phyloP scores from a whole-genome alignment of 23 red algal genomes.

The Cyanidiococcus yangmingshanensis region DNA sequence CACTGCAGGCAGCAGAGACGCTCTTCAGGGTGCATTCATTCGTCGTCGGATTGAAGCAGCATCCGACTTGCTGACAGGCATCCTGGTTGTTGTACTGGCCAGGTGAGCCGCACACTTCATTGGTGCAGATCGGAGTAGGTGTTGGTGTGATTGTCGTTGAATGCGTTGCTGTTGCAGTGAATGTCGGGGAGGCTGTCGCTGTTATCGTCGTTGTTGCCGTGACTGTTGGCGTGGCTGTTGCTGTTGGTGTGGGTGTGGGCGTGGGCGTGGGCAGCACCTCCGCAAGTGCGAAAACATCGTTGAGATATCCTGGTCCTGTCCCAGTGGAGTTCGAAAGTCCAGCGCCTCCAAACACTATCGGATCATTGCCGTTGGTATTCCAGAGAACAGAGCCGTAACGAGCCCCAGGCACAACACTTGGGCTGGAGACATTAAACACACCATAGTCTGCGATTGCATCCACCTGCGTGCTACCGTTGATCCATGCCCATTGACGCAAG shows the following conservation, averaged over 20 bases:
- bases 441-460: neutral
- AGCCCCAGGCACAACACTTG: neutral
- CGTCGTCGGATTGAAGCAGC: slow-evolving; percentile 9
- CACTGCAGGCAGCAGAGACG: neutral
- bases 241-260: neutral
- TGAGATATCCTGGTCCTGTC: neutral
- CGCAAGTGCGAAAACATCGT: neutral
- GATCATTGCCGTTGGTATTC: neutral
- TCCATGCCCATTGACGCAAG: neutral
- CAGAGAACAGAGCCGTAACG: neutral
- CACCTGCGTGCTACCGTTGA: neutral
- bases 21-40: slow-evolving; percentile 10
- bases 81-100: slow-evolving; percentile 12
- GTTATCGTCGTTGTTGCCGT: neutral
- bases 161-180: neutral
- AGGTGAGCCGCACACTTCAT: neutral
- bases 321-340: neutral
- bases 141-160: neutral
- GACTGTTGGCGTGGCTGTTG: neutral
- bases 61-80: slow-evolving; percentile 1
- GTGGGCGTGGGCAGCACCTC: neutral
- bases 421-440: neutral
- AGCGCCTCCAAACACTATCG: neutral
- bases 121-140: slow-evolving; percentile 12
- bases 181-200: neutral